These are phyloP conservation scores for Sesbania bispinosa DNA, from an alignment of 306 rosid species.

Conservation along the genomic window DNA sequence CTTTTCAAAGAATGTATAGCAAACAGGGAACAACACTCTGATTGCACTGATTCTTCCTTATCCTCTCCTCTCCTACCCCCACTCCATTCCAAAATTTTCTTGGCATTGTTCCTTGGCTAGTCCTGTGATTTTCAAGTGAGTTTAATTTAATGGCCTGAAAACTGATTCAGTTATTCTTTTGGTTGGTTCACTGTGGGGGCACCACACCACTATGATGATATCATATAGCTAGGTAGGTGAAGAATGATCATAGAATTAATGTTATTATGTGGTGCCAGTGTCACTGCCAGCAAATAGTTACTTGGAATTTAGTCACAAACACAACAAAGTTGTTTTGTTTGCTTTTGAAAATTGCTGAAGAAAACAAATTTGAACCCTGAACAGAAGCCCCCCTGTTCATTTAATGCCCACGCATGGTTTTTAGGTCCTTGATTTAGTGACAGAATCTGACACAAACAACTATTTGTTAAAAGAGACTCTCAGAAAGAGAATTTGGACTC, in stretches of 20 bases:
- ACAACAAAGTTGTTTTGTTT: no score
- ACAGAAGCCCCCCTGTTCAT: constrained; percentile 28
- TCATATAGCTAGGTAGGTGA: no score
- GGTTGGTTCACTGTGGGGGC: constrained; percentile 23
- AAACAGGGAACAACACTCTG: constrained; percentile 38
- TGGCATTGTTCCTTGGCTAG: constrained; percentile 27
- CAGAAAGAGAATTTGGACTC: no score
- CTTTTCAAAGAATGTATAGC: constrained; percentile 35
- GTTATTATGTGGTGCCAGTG: no score
- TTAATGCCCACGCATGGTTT: constrained; percentile 25
- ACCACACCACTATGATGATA: no score
- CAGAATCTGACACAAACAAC: no score
- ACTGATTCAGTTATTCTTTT: constrained; percentile 21
- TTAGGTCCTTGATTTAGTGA: no score
- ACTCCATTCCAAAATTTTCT: constrained; percentile 22
- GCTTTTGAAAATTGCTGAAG: constrained; percentile 9
- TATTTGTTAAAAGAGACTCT: no score
- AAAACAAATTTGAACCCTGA: constrained; percentile 16
- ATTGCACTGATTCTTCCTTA: constrained; percentile 39
- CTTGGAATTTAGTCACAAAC: no score
- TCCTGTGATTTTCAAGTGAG: constrained; percentile 26
- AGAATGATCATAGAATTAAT: no score
- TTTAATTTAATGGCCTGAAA: constrained; percentile 28
- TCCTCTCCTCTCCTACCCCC: constrained; percentile 11
- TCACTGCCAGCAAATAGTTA: no score